A percentile compares a stretch with the other conserved stretches of the same genome.
phyloP scores from a whole-genome alignment of 2,329 filamentous ascomycete genomes.

The Cryoendolithus antarcticus region DNA sequence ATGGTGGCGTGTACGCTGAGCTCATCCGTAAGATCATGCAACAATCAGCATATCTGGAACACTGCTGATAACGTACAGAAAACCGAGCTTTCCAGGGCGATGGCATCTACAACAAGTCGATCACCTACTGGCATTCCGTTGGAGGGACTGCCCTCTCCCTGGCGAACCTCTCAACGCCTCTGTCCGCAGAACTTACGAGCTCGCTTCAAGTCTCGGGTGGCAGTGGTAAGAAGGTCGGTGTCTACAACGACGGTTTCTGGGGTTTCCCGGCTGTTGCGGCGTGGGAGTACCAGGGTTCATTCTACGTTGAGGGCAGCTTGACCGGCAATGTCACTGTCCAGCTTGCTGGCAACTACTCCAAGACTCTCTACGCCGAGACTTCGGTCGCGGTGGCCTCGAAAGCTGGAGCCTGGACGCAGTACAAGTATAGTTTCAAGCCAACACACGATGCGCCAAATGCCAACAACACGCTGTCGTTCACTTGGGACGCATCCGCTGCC shows the following conservation, averaged over 20 bases:
- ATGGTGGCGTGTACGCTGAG: conserved; percentile 59
- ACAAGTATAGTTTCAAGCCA: too few species aligned
- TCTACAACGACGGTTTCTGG: conserved; percentile 33
- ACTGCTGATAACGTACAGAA: too few species aligned
- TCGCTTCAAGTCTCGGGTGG: conserved; percentile 33
- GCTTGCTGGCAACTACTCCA: conserved; percentile 35
- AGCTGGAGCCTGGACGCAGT: too few species aligned
- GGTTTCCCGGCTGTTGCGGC: conserved; percentile 18
- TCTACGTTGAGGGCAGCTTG: conserved; percentile 22
- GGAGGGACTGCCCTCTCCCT: conserved; percentile 39
- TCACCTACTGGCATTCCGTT: conserved; percentile 39
- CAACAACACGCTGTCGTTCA: too few species aligned
- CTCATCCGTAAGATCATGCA: conserved; percentile 35
- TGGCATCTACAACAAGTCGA: too few species aligned
- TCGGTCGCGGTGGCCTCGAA: too few species aligned
- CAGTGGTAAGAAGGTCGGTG: conserved; percentile 23
- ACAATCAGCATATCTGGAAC: too few species aligned
- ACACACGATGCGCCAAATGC: too few species aligned
- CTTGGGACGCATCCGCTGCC: too few species aligned
- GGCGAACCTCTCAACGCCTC: conserved; percentile 32
- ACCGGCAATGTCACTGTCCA: conserved; percentile 18
- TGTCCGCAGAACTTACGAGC: conserved; percentile 41
- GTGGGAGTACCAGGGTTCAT: conserved; percentile 23
- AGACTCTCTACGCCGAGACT: conserved; percentile 41
- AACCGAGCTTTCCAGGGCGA: too few species aligned